Conservation (phyloP, 768 basidiomycete genomes). For the Trichaptum fuscoviolaceum region DNA sequence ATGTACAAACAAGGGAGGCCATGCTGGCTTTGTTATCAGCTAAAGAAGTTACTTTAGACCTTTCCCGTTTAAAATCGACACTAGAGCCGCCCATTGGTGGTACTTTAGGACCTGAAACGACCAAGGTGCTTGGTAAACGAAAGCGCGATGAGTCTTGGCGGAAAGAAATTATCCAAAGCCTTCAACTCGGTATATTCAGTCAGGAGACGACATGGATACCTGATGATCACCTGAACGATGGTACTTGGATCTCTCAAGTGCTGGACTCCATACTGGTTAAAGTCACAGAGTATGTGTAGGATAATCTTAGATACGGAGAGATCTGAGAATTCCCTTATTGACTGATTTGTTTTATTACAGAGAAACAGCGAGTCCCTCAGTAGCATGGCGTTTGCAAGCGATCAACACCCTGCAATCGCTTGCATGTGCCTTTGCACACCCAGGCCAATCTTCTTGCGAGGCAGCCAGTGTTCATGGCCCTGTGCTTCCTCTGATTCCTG, state of each 20-base stretch:
- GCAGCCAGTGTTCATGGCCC: slow-evolving; percentile 6
- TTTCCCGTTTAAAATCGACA: background rate
- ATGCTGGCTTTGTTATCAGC: background rate
- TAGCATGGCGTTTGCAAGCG: slow-evolving; percentile 20
- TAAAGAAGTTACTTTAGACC: background rate
- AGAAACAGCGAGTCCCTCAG: slow-evolving; percentile 28
- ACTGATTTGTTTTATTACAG: slow-evolving; percentile 22
- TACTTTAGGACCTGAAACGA: background rate
- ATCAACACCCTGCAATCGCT: slow-evolving; percentile 8
- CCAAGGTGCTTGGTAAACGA: slow-evolving; percentile 4
- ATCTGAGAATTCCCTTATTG: slow-evolving; percentile 3
- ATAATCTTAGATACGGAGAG: background rate
- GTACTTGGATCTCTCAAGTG: slow-evolving; percentile 37
- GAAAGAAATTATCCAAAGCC: background rate
- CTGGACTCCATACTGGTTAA: slow-evolving; percentile 40
- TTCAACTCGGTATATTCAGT: slow-evolving; percentile 28
- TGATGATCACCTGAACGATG: slow-evolving; percentile 41
- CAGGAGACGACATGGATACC: slow-evolving; percentile 52
- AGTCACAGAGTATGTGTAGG: slow-evolving; percentile 34
- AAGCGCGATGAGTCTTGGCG: slow-evolving; percentile 4
- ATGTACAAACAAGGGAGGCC: background rate
- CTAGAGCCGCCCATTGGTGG: background rate
- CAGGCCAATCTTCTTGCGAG: slow-evolving; percentile 24
- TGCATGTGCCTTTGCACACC: slow-evolving; percentile 12
- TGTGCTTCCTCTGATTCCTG: slow-evolving; percentile 8